Evolutionary conservation across 768 basidiomycete genomes (phyloP).

Genomic region (Suillus cothurnatus): DNA sequence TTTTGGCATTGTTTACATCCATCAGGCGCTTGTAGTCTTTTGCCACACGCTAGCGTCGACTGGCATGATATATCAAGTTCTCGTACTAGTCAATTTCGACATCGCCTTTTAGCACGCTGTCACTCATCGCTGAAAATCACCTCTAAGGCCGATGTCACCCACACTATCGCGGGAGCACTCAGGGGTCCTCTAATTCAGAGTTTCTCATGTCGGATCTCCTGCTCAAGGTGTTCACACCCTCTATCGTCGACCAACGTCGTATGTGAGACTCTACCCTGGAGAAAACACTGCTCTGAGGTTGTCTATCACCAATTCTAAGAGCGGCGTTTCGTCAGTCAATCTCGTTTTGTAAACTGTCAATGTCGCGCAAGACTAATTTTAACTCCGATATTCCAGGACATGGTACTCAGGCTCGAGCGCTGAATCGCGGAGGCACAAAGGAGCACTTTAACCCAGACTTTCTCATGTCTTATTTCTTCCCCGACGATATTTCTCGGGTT

Average conservation of each 20-base stretch:
- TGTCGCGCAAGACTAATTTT: neutral
- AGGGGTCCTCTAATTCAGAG: neutral
- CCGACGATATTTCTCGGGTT: neutral
- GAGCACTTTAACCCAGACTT: neutral
- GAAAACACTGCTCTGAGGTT: neutral
- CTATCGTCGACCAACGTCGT: neutral
- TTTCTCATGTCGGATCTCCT: neutral
- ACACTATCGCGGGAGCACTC: neutral
- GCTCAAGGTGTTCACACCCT: neutral
- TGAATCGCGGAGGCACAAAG: neutral
- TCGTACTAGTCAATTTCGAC: neutral
- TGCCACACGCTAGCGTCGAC: neutral
- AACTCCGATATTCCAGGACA: neutral
- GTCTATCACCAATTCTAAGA: neutral
- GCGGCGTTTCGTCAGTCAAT: neutral
- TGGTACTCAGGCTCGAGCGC: neutral
- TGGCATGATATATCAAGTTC: neutral
- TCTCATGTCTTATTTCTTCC: neutral
- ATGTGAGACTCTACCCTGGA: neutral
- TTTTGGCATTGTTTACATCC: neutral
- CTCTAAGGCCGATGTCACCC: neutral
- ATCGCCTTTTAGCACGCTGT: neutral
- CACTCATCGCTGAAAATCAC: neutral
- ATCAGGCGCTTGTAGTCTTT: no score
- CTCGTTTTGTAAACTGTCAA: neutral